phyloP scores from a whole-genome alignment of 768 basidiomycete species.

The Rhizopogon rudus region DNA sequence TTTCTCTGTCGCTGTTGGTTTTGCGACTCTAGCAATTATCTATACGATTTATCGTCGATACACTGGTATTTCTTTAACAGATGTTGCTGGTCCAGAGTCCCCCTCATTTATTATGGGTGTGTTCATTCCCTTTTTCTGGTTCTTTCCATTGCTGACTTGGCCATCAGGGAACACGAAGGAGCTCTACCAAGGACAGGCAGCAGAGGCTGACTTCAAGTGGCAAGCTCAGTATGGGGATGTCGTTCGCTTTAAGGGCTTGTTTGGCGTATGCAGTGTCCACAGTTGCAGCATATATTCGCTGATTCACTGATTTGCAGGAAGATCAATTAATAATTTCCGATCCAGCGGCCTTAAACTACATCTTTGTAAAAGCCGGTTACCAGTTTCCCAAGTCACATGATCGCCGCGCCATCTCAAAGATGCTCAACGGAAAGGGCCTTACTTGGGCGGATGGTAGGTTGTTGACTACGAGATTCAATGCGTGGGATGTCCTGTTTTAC shows the following conservation, averaged over 20 bases:
- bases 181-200: conserved; percentile 23
- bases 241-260: conserved; percentile 21
- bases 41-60: conserved; percentile 2
- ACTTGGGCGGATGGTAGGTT: conserved; percentile 36
- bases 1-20: background rate
- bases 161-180: conserved; percentile 23
- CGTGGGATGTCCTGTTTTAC: background rate
- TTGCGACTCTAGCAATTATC: conserved; percentile 4
- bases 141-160: conserved; percentile 17
- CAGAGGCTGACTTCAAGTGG: conserved; percentile 24
- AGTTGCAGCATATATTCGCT: conserved; percentile 2
- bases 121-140: background rate
- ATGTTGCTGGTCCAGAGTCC: conserved; percentile 15
- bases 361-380: conserved; percentile 40
- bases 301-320: conserved; percentile 24
- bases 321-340: conserved; percentile 42
- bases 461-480: conserved; percentile 7
- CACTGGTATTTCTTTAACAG: conserved; percentile 8
- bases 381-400: conserved; percentile 34
- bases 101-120: conserved; percentile 18
- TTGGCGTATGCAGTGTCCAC: conserved; percentile 15
- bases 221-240: conserved; percentile 24
- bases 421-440: conserved; percentile 29
- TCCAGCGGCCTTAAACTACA: conserved; percentile 36
- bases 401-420: conserved; percentile 10